Conservation (phyloP, 78 protist genomes). For the Goniomonas avonlea region DNA sequence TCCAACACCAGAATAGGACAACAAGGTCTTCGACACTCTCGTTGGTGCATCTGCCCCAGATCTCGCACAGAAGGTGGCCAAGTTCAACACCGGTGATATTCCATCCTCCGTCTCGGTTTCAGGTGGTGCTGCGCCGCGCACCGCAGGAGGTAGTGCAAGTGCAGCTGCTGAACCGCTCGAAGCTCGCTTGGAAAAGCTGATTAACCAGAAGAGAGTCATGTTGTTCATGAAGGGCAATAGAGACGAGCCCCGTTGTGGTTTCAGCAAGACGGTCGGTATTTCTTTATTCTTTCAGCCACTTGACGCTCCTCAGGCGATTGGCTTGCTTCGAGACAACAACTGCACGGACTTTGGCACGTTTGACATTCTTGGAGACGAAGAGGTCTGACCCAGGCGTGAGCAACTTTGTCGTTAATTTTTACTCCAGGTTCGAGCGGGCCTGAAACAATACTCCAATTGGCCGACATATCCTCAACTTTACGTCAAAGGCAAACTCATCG, state of each 20-base stretch:
- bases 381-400: not conserved
- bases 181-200: conserved; percentile 24
- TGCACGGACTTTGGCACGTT: not conserved
- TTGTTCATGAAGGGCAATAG: conserved; percentile 54
- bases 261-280: conserved; percentile 18
- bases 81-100: not conserved
- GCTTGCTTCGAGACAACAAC: not conserved
- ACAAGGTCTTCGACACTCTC: conserved; percentile 4
- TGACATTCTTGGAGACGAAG: conserved; percentile 38
- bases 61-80: conserved; percentile 7
- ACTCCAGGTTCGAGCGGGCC: not conserved
- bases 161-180: not conserved
- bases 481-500: conserved; percentile 50
- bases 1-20: no score
- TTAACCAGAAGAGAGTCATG: conserved; percentile 6
- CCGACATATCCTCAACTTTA: conserved; percentile 63
- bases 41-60: conserved; percentile 55
- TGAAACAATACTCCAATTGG: conserved; percentile 53
- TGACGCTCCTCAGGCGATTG: not conserved
- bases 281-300: not conserved
- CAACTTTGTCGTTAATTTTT: not conserved
- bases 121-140: not conserved
- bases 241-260: conserved; percentile 38
- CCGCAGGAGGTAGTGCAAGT: not conserved
- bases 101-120: no score